Evolutionary conservation across 768 basidiomycete genomes (phyloP).

Genomic region (Scleroderma bovista): DNA sequence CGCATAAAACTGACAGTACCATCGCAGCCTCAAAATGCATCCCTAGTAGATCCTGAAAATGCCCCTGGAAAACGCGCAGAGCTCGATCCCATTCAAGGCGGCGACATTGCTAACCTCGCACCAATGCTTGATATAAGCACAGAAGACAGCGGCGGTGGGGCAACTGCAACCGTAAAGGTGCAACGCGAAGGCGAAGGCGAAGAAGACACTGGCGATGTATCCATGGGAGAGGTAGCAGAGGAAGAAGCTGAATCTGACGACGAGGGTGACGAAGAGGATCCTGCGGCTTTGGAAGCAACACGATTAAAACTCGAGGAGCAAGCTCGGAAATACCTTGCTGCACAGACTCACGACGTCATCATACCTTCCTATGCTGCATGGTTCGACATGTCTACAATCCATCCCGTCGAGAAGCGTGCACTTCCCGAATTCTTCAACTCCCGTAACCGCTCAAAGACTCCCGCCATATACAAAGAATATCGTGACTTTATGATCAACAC

Average conservation of each 20-base stretch:
- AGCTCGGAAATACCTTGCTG: constrained; percentile 90
- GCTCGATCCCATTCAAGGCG: constrained; percentile 74
- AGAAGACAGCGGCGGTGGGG: constrained; percentile 12
- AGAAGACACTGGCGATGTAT: constrained; percentile 68
- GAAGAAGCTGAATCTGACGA: constrained; percentile 76
- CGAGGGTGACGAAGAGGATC: constrained; percentile 82
- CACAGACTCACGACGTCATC: constrained; percentile 95
- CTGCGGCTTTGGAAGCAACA: constrained; percentile 76
- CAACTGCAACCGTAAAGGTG: constrained; percentile 31
- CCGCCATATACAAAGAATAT: constrained; percentile 97
- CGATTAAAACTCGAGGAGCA: constrained; percentile 77
- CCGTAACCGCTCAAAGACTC: constrained; percentile 91
- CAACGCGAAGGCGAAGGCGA: constrained; percentile 53
- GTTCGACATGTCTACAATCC: constrained; percentile 95
- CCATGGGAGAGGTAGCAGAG: constrained; percentile 75
- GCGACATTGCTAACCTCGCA: constrained; percentile 73
- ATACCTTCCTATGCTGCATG: constrained; percentile 97
- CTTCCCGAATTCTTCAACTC: constrained; percentile 99
- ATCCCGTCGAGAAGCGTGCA: constrained; percentile 85
- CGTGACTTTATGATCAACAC: constrained; percentile 99
- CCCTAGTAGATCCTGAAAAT: constrained; percentile 70
- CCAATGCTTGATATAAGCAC: constrained; percentile 23
- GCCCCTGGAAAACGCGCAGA: constrained; percentile 86
- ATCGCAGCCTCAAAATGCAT: constrained; percentile 56
- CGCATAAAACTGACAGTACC: constrained; percentile 52